These are phyloP conservation scores for Fusarium solani-melongenae DNA, from an alignment of 2,329 filamentous ascomycete species.

Conservation along the genomic window DNA sequence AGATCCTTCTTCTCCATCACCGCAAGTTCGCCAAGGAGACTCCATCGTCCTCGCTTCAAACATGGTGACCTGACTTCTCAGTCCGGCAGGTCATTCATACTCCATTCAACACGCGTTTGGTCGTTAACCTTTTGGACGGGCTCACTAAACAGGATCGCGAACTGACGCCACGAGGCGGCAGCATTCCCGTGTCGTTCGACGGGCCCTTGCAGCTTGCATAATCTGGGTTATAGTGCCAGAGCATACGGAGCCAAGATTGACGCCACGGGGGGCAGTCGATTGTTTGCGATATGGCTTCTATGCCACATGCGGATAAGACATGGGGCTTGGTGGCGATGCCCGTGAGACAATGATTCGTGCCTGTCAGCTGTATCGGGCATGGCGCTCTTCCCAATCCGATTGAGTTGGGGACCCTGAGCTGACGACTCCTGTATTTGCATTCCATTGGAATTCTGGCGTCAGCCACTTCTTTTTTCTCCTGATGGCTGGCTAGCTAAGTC, in stretches of 20 bases:
- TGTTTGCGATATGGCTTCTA: conserved; percentile 5
- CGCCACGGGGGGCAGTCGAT: conserved; percentile 2
- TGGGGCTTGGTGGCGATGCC: conserved; percentile 7
- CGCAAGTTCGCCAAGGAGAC: neutral
- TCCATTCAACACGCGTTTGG: neutral
- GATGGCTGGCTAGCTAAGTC: neutral
- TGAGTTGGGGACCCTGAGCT: neutral
- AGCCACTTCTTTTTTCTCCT: neutral
- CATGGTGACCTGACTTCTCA: neutral
- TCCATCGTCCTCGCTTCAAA: neutral
- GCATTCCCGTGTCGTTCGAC: conserved; percentile 18
- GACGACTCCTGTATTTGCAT: neutral
- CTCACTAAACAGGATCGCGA: neutral
- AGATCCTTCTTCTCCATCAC: neutral
- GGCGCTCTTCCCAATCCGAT: conserved; percentile 6
- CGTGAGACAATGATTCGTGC: conserved; percentile 26
- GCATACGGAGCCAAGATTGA: neutral
- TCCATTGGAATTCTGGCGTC: conserved; percentile 17
- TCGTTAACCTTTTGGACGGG: conserved; percentile 22
- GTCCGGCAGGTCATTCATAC: neutral
- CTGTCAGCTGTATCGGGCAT: conserved; percentile 2
- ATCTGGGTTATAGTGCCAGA: neutral
- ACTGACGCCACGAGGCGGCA: conserved; percentile 3
- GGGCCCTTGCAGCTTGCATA: conserved; percentile 5
- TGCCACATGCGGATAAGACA: conserved; percentile 13